Base-by-base conservation (phyloP, 2,329 filamentous ascomycete genomes). In the Escovopsis sp. region DNA sequence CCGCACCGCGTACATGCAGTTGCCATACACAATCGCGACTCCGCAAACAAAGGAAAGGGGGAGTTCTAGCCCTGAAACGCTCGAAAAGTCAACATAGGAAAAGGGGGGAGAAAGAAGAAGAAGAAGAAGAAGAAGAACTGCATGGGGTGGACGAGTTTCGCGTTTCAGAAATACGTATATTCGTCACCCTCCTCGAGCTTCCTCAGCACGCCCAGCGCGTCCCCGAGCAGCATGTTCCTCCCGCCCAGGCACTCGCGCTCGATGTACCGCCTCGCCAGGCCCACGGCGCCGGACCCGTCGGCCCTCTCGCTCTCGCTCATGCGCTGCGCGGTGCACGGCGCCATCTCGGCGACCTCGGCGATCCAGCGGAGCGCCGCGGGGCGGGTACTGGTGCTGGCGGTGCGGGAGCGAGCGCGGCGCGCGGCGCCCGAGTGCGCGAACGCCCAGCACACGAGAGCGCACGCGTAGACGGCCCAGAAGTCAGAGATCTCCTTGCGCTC, bases 361-460 rank as follows among this genome's bases (percentile, higher is more conserved):
- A 65, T 55, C 67, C 61, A 68, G 33, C 46, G 51, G 26, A 59
- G 43, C 23, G 60, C 57, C 18, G 56, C 53, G 39, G 51, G 51
- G 43, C 48, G 54, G 40, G 50, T 54, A 46, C 48, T 50, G 36
- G 46, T 39, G 35, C 47, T 49, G 41, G 50, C 54, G 46, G 48
- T 50, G 36, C 46, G 39, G 35, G 47, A 49, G 26, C 37, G 48
- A 35, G 40, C 46, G 12, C 43, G 49, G 39, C 44, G 47, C 39
- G 48, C 45, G 45, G 48, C 54, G 33, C 49, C 49, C 8, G 47
- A 45, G 44, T 70, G 60, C 3, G 66, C 65, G 48, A 69, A 72
- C 1, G 73, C 72, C 75, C 75, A 79, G 59, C 70, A 75, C 48
- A 78, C 70, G 40, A 79, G 62, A 7, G 70, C 62, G 47, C 72